Evolutionary conservation across 495 filamentous ascomycete species (phyloP), one percentile per base, ranked within the genome.

Genomic region (Copromyces sp.): DNA sequence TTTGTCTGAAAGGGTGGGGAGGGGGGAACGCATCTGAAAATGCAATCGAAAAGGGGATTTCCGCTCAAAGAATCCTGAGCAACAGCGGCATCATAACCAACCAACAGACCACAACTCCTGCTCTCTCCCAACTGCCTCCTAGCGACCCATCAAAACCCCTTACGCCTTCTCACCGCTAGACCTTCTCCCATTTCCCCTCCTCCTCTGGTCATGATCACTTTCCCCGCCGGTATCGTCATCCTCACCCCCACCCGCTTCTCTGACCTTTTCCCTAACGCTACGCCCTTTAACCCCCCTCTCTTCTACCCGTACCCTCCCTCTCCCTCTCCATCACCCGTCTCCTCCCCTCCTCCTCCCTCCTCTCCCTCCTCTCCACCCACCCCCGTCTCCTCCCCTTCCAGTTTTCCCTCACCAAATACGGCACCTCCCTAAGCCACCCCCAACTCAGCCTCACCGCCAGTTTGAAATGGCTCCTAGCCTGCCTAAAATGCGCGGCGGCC

Each of bases 381-480:
- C 16, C n/a, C 42, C 17, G 6, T 45, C 7, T 73, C 37, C 73
- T 74, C 73, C 39, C 14, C 65, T 80, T 75, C 8, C 68, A 17
- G 59, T 73, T 76, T 42, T 80, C 76, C 29, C 59, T 5, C 16
- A 78, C 2, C 11, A 80, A 5, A 38, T 78, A 77, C 3, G 77
- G 77, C 32, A 71, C 68, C 4, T 69, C 73, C 68, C 44, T 61
- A 20, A 76, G 69, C 7, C 75, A 76, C 9, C 71, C 70, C 5
- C 73, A 53, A 39, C 68, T 35, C 32, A 79, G 69, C 37, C 44
- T 61, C 9, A 78, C 12, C 20, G 76, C 80, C 4, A 73, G 14
- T 29, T n/a, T 39, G 9, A 81, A 70, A 38, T 82, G 79, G n/a
- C 71, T 17, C 44, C 69, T 45, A 0, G 78, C 74, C 53, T 80